Evolutionary conservation across 129 eudicot genomes (phyloP), one percentile per base, ranked within the genome.

Genomic region (Flaveria robusta): DNA sequence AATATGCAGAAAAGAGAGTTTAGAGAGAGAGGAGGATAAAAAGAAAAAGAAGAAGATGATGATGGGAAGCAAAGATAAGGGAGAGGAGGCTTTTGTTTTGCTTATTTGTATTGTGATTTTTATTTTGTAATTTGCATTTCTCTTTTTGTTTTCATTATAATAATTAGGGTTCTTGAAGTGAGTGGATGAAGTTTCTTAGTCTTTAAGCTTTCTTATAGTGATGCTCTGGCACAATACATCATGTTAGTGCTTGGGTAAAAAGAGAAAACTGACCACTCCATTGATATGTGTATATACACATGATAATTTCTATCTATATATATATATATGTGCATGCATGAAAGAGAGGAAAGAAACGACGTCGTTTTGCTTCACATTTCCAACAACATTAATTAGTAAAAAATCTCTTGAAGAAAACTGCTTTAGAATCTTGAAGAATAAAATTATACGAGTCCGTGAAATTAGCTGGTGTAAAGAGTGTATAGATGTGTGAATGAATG

Each of bases 151-250:
- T 74, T 71, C 83, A 75, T 62, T 86, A 79, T 86, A 80, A 72
- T 81, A 80, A 80, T 81, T 85, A 85, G 93, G 93, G 93, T 85
- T 88, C 81, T 79, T 80, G 79, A 72, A 72, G 87, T 85, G 68
- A 80, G 90, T 80, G 89, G 84, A 80, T 14, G 76, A 81, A 84
- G 86, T 83, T 81, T 74, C 93, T 88, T 88, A 81, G 85, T 79
- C 88, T 86, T 82, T 83, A 88, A 86, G 93, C 87, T 88, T 87
- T 76, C 83, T 81, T 60, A 71, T 82, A 47, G 78, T 75, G 76
- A 80, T 68, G 67, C 69, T 69, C 69, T 67, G 76, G 11, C 54
- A 66, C 71, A 80, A 69, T 82, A 75, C 75, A 59, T 19, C 74
- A 56, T 75, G 19, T 83, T 81, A 88, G 88, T 88, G 93, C 85